phyloP scores from a whole-genome alignment of 306 rosid species.

The Styphnolobium japonicum region DNA sequence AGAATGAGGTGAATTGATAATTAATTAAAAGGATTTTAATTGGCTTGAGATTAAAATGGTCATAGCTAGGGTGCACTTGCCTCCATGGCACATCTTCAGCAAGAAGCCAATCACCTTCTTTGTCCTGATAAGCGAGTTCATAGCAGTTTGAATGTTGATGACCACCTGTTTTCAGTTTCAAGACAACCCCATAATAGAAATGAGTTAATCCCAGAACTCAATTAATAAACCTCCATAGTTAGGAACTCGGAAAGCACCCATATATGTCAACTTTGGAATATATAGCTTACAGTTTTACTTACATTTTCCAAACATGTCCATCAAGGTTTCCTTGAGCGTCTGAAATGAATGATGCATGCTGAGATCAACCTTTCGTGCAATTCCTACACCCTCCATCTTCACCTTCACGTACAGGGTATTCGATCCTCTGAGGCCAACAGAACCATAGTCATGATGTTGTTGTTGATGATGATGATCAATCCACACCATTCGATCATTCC shows the following conservation, averaged over 20 bases:
- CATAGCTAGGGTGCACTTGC: constrained; percentile 23
- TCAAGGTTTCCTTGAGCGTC: constrained; percentile 48
- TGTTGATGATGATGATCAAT: not conserved
- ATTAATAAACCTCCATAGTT: not conserved
- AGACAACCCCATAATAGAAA: not conserved
- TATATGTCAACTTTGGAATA: not conserved
- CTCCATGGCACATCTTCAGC: constrained; percentile 84
- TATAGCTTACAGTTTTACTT: not conserved
- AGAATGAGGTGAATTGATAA: not conserved
- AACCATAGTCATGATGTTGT: not conserved
- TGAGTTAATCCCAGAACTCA: not conserved
- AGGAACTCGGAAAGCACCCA: not conserved
- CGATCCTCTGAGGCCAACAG: not conserved
- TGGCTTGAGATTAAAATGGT: not conserved
- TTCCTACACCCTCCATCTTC: constrained; percentile 90
- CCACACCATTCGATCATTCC: constrained; percentile 11
- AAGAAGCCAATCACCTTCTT: constrained; percentile 81
- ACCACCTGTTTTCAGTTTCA: constrained; percentile 35
- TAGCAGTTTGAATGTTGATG: constrained; percentile 37
- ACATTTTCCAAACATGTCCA: constrained; percentile 75
- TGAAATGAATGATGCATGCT: constrained; percentile 47
- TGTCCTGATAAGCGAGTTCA: constrained; percentile 64
- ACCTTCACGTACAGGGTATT: constrained; percentile 60
- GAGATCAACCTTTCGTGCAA: constrained; percentile 74
- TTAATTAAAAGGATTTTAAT: not conserved